Evolutionary conservation across 768 basidiomycete genomes (phyloP), one percentile per base, ranked within the genome.

Genomic region (Macrolepiota dolichaula): DNA sequence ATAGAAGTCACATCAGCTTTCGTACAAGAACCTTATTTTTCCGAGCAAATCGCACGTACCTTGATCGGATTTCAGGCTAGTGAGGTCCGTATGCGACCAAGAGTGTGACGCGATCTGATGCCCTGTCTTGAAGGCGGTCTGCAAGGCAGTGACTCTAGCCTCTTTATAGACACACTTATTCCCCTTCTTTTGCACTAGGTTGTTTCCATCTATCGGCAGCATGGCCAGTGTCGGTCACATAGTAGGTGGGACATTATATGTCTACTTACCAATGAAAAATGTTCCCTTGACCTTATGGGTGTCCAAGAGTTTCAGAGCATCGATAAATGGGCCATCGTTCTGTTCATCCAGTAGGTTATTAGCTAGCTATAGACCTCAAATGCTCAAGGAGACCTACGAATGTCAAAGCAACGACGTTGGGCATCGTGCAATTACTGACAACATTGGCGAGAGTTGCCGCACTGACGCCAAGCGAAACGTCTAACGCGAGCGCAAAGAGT

Each of bases 31-130:
- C 29, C 7, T 32, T 3, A 32, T 32, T 32, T 32, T 32, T 32
- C 29, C 7, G 7, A 7, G 3, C 29, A 22, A 27, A 24, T 11
- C 6, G 2, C 35, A 65, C 67, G 25, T 63, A 76, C 76, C 66
- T 58, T 74, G 64, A 59, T 72, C 68, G 66, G 66, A 68, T 22
- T 68, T 66, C 36, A 81, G 66, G 2, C 62, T 72, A 7, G 71
- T 70, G 1, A 82, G 68, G 61, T 80, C 70, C 11, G 64, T 62
- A 61, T 82, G 81, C 12, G 67, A 62, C 81, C 81, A 82, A 24
- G 80, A 81, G 63, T 82, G 81, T n/a, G 80, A 80, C 4, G 71
- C 79, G 51, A 81, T 65, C 65, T 78, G 74, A 62, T 81, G 79
- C 5, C 80, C 80, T 19, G 71, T 67, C n/a, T 71, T 66, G 63